Base-by-base conservation (phyloP, 495 filamentous ascomycete genomes). In the Sphaerosporella brunnea region DNA sequence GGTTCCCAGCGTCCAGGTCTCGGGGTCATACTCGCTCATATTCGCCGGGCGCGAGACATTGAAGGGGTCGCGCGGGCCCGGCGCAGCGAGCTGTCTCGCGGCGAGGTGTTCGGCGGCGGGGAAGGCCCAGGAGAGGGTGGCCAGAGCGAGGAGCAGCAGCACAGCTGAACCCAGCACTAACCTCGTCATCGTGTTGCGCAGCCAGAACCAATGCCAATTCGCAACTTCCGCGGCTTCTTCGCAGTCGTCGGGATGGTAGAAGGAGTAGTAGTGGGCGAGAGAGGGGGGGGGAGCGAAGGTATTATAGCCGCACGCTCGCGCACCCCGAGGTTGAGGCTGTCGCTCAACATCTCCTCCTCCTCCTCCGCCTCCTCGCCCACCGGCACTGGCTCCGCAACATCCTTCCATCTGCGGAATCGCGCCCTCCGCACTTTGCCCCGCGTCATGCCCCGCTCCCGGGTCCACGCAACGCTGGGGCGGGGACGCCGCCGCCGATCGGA, bases 1-100 rank as follows among this genome's bases (percentile, higher is more conserved):
- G 2, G 75, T 79, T 0, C 64, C 67, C 4, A 83, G 57, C 4
- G 64, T 53, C 79, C 78, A 82, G 30, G 71, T 68, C 16, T 61
- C 49, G 1, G 53, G 25, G 36, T 61, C 59, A 18, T 51, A 61
- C n/a, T 35, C 28, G 0, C 57, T 49, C 20, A 61, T 53, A 34
- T 56, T 53, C 30, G 56, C 49, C 1, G 57, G 48, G 13, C 49
- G 21, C 20, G 47, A 21, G 23, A 48, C 45, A 45, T 60, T 34
- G 26, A 36, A 26, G 16, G 51, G 53, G 40, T 51, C 48, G 32
- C 55, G n/a, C 36, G 52, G 53, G 7, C 44, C 50, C 0, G 58
- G 58, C 3, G 53, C 40, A 16, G 28, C 46, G 28, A 61, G 5
- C 24, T 60, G 58, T 2, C 57, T 57, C 18, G 10, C 28, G 18